Evolutionary conservation across 805 yeast species (phyloP).

Genomic region (Candida koratica): DNA sequence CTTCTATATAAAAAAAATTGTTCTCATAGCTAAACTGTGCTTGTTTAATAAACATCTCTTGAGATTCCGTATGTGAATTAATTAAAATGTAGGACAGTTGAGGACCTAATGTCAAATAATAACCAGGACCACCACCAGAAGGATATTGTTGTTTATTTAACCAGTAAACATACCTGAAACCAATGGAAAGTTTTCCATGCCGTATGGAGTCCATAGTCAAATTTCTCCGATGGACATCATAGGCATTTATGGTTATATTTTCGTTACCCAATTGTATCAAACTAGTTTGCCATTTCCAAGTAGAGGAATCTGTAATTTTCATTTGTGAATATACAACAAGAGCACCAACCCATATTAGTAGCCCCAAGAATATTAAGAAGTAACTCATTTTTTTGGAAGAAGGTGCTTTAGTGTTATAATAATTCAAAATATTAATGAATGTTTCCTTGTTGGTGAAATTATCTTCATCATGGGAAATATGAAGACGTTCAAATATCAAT

Average conservation of each 20-base stretch:
- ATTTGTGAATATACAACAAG: slow-evolving; percentile 12
- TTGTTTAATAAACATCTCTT: slow-evolving; percentile 25
- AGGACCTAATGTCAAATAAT: slow-evolving; percentile 21
- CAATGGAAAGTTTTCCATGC: slow-evolving; percentile 21
- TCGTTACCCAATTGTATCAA: slow-evolving; percentile 18
- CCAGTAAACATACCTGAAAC: slow-evolving; percentile 24
- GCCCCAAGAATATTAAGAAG: background rate
- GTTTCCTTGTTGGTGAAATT: slow-evolving; percentile 21
- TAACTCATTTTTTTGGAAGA: slow-evolving; percentile 2
- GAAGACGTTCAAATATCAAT: slow-evolving; percentile 7
- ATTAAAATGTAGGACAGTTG: slow-evolving; percentile 18
- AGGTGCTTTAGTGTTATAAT: slow-evolving; percentile 16
- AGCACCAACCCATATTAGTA: slow-evolving; percentile 10
- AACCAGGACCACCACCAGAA: slow-evolving; percentile 23
- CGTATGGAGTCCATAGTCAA: slow-evolving; percentile 24
- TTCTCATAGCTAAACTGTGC: slow-evolving; percentile 41
- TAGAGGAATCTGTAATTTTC: slow-evolving; percentile 5
- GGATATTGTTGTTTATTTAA: slow-evolving; percentile 31
- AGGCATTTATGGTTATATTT: slow-evolving; percentile 31
- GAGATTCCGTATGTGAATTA: slow-evolving; percentile 21
- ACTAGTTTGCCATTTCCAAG: slow-evolving; percentile 11
- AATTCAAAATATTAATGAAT: slow-evolving; percentile 21
- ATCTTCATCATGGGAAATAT: background rate
- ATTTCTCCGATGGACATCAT: slow-evolving; percentile 24
- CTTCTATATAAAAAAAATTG: slow-evolving; percentile 26